Evolutionary conservation across 352 stramenopile species (phyloP), one percentile per base, ranked within the genome.

Genomic region (Globisporangium paddicum): DNA sequence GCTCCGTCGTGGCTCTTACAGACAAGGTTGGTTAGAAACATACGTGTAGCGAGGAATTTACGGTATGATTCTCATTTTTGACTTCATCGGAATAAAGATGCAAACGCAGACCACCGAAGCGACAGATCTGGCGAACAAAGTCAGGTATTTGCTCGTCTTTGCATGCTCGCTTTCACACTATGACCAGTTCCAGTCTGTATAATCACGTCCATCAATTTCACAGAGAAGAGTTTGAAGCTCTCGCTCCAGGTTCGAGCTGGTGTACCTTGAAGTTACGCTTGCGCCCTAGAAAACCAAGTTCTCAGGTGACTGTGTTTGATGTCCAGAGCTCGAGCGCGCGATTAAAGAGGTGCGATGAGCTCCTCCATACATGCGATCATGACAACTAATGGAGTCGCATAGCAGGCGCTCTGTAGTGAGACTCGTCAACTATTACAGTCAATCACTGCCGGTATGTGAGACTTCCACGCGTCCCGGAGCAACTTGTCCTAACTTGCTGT

Each of bases 61-160:
- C 1, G 13, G 9, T 19, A 26, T n/a, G 9, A 9, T n/a, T 18
- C 8, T 23, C 18, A 30, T 26, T 7, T 7, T 10, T 52, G 28
- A 52, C 8, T 30, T n/a, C 14, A 9, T 23, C 40, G 40, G 13
- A 34, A n/a, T 16, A 26, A 19, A 64, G 58, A 16, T 64, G 50
- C 19, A 64, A 30, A 23, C 21, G 46, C 42, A 66, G 42, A 23
- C 28, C n/a, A 52, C 34, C 25, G 58, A 49, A 40, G 45, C 47
- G 4, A 9, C 51, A 35, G 28, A 19, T 8, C 9, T 18, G 5
- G 30, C 48, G 45, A 35, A 38, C 14, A 40, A 21, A 62, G 40
- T 32, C 13, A 49, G 34, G 56, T 62, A 19, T 10, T 30, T 44
- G 10, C 19, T 32, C 28, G 28, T 32, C 32, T 18, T 51, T 37